Conservation (phyloP, 2,329 filamentous ascomycete genomes). For the Amphichorda felina region DNA sequence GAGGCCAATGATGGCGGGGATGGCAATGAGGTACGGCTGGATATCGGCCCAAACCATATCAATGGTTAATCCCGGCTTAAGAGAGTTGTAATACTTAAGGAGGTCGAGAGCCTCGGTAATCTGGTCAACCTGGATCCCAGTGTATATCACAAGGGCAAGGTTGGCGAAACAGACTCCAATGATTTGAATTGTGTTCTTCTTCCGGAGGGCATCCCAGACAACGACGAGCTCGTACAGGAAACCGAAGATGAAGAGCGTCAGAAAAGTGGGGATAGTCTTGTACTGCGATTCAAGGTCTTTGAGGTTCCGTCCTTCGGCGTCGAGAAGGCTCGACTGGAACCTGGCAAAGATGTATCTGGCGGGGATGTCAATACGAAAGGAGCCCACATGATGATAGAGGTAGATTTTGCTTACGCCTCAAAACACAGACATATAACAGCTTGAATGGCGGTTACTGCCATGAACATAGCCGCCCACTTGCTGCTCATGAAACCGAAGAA, state of each 20-base stretch:
- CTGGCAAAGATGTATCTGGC: conserved; percentile 76
- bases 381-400: conserved; percentile 4
- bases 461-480: conserved; percentile 81
- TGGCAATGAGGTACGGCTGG: conserved; percentile 68
- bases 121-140: conserved; percentile 85
- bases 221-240: conserved; percentile 86
- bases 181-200: conserved; percentile 97
- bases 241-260: conserved; percentile 94
- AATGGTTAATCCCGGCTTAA: conserved; percentile 21
- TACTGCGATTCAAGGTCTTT: conserved; percentile 35
- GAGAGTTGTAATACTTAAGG: conserved; percentile 32
- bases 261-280: conserved; percentile 81
- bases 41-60: conserved; percentile 55
- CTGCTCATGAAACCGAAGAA: conserved; percentile 61
- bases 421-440: conserved; percentile 70
- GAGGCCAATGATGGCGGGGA: conserved; percentile 72
- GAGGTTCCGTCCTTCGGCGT: conserved; percentile 12
- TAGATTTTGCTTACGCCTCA: conserved; percentile 59
- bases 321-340: conserved; percentile 55
- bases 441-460: conserved; percentile 62
- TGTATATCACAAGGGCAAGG: conserved; percentile 81
- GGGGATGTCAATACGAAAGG: background rate
- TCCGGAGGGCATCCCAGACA: conserved; percentile 82
- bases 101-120: conserved; percentile 60
- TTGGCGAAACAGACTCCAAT: conserved; percentile 94